Evolutionary conservation across 768 basidiomycete species (phyloP).

Genomic region (Podaxis carcinomalis): DNA sequence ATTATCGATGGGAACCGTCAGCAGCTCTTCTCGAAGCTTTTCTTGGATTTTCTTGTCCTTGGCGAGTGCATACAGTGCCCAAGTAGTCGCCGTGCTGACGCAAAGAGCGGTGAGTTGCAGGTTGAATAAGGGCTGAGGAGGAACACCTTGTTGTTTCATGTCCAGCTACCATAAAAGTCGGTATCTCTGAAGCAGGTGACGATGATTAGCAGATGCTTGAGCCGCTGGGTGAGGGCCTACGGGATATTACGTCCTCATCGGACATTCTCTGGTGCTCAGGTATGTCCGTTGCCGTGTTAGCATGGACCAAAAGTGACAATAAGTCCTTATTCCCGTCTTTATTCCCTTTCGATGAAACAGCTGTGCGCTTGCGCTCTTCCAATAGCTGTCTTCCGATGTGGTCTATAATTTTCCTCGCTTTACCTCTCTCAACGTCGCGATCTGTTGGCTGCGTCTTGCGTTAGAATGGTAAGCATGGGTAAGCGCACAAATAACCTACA

Average conservation of each 20-base stretch:
- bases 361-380: conserved; percentile 39
- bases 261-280: conserved; percentile 43
- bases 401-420: conserved; percentile 33
- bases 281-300: conserved; percentile 50
- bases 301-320: conserved; percentile 50
- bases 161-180: conserved; percentile 47
- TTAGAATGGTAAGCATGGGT: conserved; percentile 14
- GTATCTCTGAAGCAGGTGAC: conserved; percentile 33
- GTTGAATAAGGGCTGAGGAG: background rate
- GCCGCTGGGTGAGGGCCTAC: conserved; percentile 13
- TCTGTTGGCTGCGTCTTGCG: conserved; percentile 24
- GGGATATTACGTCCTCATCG: conserved; percentile 44
- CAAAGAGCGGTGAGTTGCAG: background rate
- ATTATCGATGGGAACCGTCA: conserved; percentile 37
- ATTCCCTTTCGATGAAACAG: conserved; percentile 18
- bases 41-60: conserved; percentile 39
- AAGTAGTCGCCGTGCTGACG: conserved; percentile 34
- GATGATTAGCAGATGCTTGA: background rate
- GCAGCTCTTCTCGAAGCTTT: conserved; percentile 49
- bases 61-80: conserved; percentile 49
- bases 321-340: conserved; percentile 40
- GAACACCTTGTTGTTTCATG: conserved; percentile 42
- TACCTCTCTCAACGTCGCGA: conserved; percentile 22
- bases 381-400: conserved; percentile 45
- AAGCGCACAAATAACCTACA: conserved; percentile 29